These are phyloP conservation scores for Scedosporium aurantiacum DNA, from an alignment of 2,329 filamentous ascomycete species.

Conservation along the genomic window DNA sequence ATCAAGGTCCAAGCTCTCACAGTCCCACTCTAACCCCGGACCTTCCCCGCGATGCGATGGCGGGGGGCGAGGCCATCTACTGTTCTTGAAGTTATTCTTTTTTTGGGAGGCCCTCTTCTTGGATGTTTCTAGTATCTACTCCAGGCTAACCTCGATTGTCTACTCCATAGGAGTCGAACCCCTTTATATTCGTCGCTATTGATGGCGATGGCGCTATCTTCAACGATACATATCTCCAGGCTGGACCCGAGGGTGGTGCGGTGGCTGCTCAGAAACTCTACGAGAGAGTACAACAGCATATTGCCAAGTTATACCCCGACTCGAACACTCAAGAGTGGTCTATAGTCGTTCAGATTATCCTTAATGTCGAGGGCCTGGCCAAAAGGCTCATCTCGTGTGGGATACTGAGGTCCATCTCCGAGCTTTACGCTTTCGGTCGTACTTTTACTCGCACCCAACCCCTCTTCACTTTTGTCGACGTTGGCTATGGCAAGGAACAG, in stretches of 20 bases:
- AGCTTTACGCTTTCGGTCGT: conserved; percentile 20
- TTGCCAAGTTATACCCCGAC: conserved; percentile 15
- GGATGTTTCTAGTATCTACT: background rate
- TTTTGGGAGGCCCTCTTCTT: too few species aligned
- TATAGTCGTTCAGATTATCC: conserved; percentile 22
- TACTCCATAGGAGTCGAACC: conserved; percentile 17
- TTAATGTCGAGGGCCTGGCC: conserved; percentile 21
- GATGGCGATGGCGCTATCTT: conserved; percentile 26
- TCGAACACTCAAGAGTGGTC: conserved; percentile 19
- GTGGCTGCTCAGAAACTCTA: conserved; percentile 19
- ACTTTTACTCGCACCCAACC: conserved; percentile 32
- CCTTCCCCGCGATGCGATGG: too few species aligned
- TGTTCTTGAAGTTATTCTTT: too few species aligned
- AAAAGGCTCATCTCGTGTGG: conserved; percentile 17
- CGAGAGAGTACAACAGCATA: conserved; percentile 14
- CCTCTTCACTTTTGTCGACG: conserved; percentile 37
- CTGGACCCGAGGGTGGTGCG: conserved; percentile 21
- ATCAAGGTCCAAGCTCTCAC: too few species aligned
- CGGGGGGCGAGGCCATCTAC: too few species aligned
- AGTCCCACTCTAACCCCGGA: too few species aligned
- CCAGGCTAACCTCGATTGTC: background rate
- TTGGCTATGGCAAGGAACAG: conserved; percentile 47
- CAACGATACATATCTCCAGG: conserved; percentile 18
- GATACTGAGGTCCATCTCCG: conserved; percentile 13
- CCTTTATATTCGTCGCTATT: conserved; percentile 22